Percentiles rank a stretch among this genome's conserved stretches.
Conservation (phyloP, 129 eudicot genomes). For the Calendula officinalis region DNA sequence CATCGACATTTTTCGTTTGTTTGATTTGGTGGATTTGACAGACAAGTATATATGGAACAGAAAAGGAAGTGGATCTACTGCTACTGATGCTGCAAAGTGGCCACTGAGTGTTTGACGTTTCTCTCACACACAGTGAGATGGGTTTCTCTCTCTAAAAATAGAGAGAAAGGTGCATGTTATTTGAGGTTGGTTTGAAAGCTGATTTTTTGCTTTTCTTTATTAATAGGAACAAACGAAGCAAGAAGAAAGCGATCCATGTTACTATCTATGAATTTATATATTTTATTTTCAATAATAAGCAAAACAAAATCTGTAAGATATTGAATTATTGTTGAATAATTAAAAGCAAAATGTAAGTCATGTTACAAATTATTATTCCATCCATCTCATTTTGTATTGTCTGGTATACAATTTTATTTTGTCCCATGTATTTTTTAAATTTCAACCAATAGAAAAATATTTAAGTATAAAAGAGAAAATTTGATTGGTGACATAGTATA, state of each 20-base stretch:
- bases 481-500: too few species aligned
- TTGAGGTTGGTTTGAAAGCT: conserved; percentile 13
- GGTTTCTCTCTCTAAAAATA: neutral
- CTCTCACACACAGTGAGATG: neutral
- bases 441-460: too few species aligned
- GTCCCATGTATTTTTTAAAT: too few species aligned
- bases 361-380: too few species aligned
- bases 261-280: neutral
- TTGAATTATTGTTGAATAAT: too few species aligned
- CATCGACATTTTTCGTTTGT: conserved; percentile 22
- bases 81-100: neutral
- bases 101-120: neutral
- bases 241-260: conserved; percentile 13
- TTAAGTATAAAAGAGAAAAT: too few species aligned
- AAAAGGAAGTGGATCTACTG: conserved; percentile 1
- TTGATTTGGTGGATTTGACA: neutral
- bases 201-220: conserved; percentile 9
- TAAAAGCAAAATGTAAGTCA: too few species aligned
- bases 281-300: neutral
- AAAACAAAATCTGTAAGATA: too few species aligned
- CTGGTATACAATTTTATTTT: too few species aligned
- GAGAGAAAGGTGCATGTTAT: conserved; percentile 1
- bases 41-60: neutral
- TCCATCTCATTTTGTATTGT: too few species aligned
- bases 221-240: neutral